Conservation (phyloP, 192 early-diverging fungal genomes). For the Coemansia sp. region DNA sequence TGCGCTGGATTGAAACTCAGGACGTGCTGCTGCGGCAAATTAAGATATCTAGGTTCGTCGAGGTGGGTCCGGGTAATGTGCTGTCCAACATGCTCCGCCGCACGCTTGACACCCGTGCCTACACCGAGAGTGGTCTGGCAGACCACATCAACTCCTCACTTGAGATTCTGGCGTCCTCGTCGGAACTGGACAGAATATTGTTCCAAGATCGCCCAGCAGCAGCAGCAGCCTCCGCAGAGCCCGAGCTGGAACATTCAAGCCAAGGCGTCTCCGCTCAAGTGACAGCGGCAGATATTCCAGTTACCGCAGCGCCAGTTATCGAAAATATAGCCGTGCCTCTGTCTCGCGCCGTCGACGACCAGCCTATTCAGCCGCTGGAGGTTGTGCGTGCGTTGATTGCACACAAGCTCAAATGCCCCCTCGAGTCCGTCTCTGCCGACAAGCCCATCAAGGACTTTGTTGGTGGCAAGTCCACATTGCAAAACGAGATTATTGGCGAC, state of each 20-base stretch:
- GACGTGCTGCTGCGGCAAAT: constrained; percentile 87
- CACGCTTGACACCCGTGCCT: constrained; percentile 65
- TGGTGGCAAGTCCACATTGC: constrained; percentile 94
- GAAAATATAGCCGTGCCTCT: constrained; percentile 57
- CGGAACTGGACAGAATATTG: constrained; percentile 65
- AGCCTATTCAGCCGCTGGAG: constrained; percentile 81
- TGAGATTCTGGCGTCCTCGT: constrained; percentile 77
- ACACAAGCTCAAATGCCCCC: constrained; percentile 86
- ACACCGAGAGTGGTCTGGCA: constrained; percentile 1
- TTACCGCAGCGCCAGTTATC: constrained; percentile 69
- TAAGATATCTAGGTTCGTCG: constrained; percentile 87
- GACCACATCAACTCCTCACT: constrained; percentile 20
- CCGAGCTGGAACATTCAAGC: background rate
- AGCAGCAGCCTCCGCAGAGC: background rate
- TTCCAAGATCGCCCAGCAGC: constrained; percentile 47
- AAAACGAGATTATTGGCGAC: constrained; percentile 98
- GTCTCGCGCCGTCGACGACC: constrained; percentile 71
- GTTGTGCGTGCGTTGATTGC: constrained; percentile 84
- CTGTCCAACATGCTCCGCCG: constrained; percentile 92
- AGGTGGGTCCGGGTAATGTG: constrained; percentile 90
- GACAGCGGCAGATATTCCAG: constrained; percentile 38
- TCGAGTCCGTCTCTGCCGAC: constrained; percentile 69
- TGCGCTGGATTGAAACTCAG: constrained; percentile 98
- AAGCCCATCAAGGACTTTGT: constrained; percentile 79
- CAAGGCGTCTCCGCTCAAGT: background rate